phyloP scores from a whole-genome alignment of 805 yeast genomes.

The Yamadazyma akitaensis region DNA sequence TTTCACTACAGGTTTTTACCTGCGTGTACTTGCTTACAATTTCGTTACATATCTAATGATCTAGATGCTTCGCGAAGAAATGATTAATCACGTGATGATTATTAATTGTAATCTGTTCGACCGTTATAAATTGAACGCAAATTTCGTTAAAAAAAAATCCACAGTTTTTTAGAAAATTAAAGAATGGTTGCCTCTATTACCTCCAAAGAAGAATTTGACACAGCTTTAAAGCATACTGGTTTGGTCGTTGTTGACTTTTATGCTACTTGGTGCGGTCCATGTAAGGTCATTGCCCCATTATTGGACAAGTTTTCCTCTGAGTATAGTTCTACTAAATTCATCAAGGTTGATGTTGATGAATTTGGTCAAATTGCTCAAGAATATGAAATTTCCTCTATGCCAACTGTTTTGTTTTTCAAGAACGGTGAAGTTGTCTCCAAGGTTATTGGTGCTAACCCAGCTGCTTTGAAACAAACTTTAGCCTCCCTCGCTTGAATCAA shows the following conservation, averaged over 20 bases:
- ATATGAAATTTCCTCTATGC: slow-evolving; percentile 55
- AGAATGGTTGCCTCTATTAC: slow-evolving; percentile 37
- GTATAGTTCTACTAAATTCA: slow-evolving; percentile 68
- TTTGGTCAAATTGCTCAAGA: slow-evolving; percentile 72
- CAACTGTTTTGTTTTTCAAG: slow-evolving; percentile 72
- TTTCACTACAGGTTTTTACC: too few relatives aligned
- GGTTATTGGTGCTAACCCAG: slow-evolving; percentile 89
- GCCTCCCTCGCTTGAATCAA: slow-evolving; percentile 46
- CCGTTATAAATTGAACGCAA: slow-evolving; percentile 2
- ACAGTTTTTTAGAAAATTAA: background rate
- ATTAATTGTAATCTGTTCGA: slow-evolving; percentile 1
- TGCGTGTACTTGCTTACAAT: too few relatives aligned
- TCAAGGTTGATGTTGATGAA: slow-evolving; percentile 90
- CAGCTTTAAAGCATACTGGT: slow-evolving; percentile 59
- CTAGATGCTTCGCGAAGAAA: slow-evolving; percentile 1
- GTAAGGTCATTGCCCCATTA: slow-evolving; percentile 95
- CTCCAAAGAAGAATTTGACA: slow-evolving; percentile 56
- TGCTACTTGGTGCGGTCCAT: slow-evolving; percentile 99
- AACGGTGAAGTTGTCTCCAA: slow-evolving; percentile 74
- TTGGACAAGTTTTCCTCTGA: slow-evolving; percentile 74
- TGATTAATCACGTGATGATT: slow-evolving; percentile 7
- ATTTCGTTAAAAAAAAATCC: background rate
- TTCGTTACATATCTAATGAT: background rate
- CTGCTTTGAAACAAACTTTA: slow-evolving; percentile 69
- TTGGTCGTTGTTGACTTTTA: slow-evolving; percentile 92